A percentile compares a stretch with the other conserved stretches of the same genome.
Evolutionary conservation across 345 rosid genomes (phyloP).

Genomic region (Populus simonii): DNA sequence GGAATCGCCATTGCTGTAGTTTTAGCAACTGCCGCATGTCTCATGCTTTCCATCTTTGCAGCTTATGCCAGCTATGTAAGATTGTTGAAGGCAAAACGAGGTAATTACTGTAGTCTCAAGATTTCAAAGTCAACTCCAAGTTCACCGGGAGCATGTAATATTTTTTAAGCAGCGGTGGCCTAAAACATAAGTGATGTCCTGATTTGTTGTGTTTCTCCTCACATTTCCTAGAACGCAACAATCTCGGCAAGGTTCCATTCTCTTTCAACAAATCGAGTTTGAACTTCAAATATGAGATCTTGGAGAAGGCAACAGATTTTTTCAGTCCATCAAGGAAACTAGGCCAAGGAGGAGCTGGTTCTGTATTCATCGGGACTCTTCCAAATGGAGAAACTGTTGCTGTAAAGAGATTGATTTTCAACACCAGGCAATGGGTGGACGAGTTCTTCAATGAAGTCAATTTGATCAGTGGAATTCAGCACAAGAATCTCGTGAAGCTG

Average conservation of each 20-base stretch:
- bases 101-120: conserved; percentile 16
- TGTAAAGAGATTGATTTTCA: conserved; percentile 47
- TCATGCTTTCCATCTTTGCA: conserved; percentile 29
- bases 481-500: conserved; percentile 54
- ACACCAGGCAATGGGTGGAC: conserved; percentile 59
- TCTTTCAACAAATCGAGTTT: conserved; percentile 25
- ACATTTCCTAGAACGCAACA: conserved; percentile 16
- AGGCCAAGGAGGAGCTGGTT: conserved; percentile 61
- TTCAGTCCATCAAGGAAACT: conserved; percentile 37
- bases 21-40: conserved; percentile 33
- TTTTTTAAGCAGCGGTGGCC: not conserved
- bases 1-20: conserved; percentile 27
- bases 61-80: conserved; percentile 30
- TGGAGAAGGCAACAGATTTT: conserved; percentile 52
- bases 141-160: no score
- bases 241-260: conserved; percentile 23
- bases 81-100: conserved; percentile 32
- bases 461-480: conserved; percentile 47
- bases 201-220: not conserved
- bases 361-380: conserved; percentile 45
- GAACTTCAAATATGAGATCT: conserved; percentile 45
- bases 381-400: conserved; percentile 42
- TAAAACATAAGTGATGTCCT: not conserved
- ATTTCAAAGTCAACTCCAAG: not conserved
- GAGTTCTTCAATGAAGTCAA: conserved; percentile 58